phyloP scores from a whole-genome alignment of 805 yeast species.

The Torulaspora delbrueckii region DNA sequence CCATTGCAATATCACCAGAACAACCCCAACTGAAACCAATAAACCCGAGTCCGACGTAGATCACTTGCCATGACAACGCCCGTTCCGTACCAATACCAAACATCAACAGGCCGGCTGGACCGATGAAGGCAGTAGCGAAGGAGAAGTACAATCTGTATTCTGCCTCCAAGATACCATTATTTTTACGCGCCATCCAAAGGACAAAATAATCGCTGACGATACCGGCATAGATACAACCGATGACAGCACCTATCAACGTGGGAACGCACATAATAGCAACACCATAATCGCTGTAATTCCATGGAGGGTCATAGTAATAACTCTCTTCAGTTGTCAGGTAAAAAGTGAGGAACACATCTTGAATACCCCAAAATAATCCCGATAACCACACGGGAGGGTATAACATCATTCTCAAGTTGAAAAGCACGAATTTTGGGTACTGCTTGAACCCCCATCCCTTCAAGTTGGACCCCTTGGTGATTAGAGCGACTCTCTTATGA shows the following conservation, averaged over 20 bases:
- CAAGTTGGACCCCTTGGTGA: constrained; percentile 56
- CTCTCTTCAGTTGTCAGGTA: constrained; percentile 71
- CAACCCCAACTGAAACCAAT: constrained; percentile 68
- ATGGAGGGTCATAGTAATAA: constrained; percentile 59
- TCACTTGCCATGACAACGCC: constrained; percentile 48
- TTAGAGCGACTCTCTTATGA: constrained; percentile 43
- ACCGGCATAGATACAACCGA: constrained; percentile 66
- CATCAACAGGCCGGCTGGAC: constrained; percentile 58
- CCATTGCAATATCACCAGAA: constrained; percentile 66
- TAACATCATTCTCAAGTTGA: constrained; percentile 51
- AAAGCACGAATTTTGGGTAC: constrained; percentile 47
- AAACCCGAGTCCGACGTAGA: constrained; percentile 58
- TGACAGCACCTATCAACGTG: constrained; percentile 56
- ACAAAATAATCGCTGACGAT: constrained; percentile 55
- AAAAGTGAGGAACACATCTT: constrained; percentile 70
- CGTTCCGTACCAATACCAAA: constrained; percentile 64
- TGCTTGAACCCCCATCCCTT: constrained; percentile 64
- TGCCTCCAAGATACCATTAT: constrained; percentile 59
- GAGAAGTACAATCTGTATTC: constrained; percentile 59
- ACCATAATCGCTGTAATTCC: constrained; percentile 57
- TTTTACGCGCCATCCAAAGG: constrained; percentile 54
- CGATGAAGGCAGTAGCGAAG: constrained; percentile 49
- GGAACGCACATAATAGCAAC: constrained; percentile 77
- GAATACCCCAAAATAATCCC: constrained; percentile 76
- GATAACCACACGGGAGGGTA: constrained; percentile 63